A percentile compares a stretch with the other conserved stretches of the same genome.
phyloP scores from a whole-genome alignment of 169 alveolate genomes.

The Blepharisma undulans region DNA sequence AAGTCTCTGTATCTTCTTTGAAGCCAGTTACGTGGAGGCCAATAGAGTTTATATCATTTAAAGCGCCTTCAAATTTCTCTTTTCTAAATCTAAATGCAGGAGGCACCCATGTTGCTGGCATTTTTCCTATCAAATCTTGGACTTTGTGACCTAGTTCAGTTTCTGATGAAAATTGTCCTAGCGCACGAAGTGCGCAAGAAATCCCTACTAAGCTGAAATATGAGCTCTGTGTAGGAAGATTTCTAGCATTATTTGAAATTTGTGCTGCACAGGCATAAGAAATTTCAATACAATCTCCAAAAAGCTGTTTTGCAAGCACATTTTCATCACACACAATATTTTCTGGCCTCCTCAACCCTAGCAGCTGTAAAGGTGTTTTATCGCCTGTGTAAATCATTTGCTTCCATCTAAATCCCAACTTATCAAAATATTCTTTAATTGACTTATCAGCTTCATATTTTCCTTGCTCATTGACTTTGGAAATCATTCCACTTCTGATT shows the following conservation, averaged over 20 bases:
- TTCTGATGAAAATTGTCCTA: background rate
- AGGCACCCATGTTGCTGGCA: background rate
- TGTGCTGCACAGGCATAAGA: constrained; percentile 17
- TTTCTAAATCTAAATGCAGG: constrained; percentile 17
- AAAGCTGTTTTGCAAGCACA: background rate
- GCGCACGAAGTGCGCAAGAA: background rate
- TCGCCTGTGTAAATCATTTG: background rate
- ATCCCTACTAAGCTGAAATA: background rate
- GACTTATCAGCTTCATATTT: constrained; percentile 30
- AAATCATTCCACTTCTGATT: background rate
- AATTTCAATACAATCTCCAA: background rate
- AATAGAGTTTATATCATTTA: background rate
- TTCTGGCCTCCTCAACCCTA: background rate
- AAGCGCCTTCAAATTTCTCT: background rate
- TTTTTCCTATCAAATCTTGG: background rate
- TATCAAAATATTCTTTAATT: constrained; percentile 6
- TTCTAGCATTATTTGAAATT: background rate
- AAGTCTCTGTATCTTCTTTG: background rate
- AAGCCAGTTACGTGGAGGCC: background rate
- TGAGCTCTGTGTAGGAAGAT: background rate
- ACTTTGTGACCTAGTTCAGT: background rate
- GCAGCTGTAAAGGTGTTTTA: background rate
- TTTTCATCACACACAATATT: background rate
- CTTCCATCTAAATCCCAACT: constrained; percentile 27
- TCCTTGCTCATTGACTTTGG: background rate